phyloP scores from a whole-genome alignment of 228 moss, liverwort and hornwort species.

The Sphagnum fallax region DNA sequence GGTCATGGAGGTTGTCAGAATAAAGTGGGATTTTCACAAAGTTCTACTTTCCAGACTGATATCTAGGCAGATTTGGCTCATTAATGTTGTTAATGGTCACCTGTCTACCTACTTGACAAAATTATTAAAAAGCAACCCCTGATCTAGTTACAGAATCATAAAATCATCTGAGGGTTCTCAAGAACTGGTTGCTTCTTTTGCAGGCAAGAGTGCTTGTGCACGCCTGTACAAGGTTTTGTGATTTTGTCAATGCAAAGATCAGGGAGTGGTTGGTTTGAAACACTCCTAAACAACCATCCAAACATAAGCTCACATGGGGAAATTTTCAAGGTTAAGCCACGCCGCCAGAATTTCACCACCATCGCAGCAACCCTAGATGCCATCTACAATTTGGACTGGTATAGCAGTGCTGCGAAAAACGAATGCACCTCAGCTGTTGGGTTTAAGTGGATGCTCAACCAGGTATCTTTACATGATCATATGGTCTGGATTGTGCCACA shows the following conservation, averaged over 20 bases:
- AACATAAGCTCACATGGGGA: slow-evolving; percentile 64
- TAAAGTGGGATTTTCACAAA: too few relatives aligned
- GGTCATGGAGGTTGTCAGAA: too few relatives aligned
- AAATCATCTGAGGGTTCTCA: background rate
- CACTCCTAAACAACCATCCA: slow-evolving; percentile 56
- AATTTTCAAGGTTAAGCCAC: slow-evolving; percentile 25
- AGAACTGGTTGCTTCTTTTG: background rate
- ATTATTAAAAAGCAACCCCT: background rate
- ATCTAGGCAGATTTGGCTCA: too few relatives aligned
- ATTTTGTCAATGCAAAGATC: slow-evolving; percentile 59
- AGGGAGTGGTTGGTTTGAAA: slow-evolving; percentile 67
- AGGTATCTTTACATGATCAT: slow-evolving; percentile 19
- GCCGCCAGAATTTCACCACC: slow-evolving; percentile 45
- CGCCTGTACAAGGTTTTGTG: slow-evolving; percentile 57
- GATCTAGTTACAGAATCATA: background rate
- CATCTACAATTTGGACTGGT: slow-evolving; percentile 57
- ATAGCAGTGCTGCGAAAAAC: slow-evolving; percentile 62
- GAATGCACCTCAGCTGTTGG: slow-evolving; percentile 61
- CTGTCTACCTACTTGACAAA: too few relatives aligned
- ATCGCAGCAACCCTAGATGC: slow-evolving; percentile 32
- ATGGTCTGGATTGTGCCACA: background rate
- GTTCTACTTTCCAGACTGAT: background rate
- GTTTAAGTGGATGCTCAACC: slow-evolving; percentile 74
- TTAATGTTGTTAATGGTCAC: too few relatives aligned
- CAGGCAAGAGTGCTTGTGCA: slow-evolving; percentile 51